Evolutionary conservation across 2,329 filamentous ascomycete species (phyloP), one percentile per base, ranked within the genome.

Genomic region (Trichoderma sp.): DNA sequence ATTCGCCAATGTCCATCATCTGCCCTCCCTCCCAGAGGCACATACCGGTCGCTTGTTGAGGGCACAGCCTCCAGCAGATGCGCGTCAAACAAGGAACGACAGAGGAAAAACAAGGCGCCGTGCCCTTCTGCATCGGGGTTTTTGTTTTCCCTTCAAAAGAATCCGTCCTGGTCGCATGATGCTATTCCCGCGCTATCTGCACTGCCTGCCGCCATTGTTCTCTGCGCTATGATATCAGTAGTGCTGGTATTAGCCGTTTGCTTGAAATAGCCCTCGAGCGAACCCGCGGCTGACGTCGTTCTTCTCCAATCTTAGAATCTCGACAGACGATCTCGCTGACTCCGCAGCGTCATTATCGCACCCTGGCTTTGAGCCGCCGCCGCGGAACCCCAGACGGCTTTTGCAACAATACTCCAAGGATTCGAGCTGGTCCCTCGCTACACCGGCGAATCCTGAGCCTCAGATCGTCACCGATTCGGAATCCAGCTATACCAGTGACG

Each of bases 361-460:
- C 11, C 74, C 76, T 35, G 76, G n/a, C 16, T 37, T 76, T 70
- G 71, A 78, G 31, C 79, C 77, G 40, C 77, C 82, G 49, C 77
- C 77, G 29, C 77, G 77, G 75, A 82, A 80, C 66, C 77, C 80
- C 14, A 74, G 74, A 68, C 70, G 78, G 74, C 68, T 78, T 72
- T 70, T 73, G 71, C 62, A 73, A 74, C 71, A 69, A 21, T 59
- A 33, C 57, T 35, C 53, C 10, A 37, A 56, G 49, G 66, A 68
- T 33, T 64, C 47, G 8, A 47, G 43, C 56, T 64, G 68, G 33
- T 78, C 75, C 69, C 52, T 84, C 85, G n/a, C 82, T 7, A 90
- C 89, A 37, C 91, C 90, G 19, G 73, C 89, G 58, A 91, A 77
- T 71, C 74, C 71, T 27, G 73, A 75, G 13, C 68, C 58, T 27